These are phyloP conservation scores for Monosporascus sp. DNA, from an alignment of 2,329 filamentous ascomycete genomes.

Conservation along the genomic window DNA sequence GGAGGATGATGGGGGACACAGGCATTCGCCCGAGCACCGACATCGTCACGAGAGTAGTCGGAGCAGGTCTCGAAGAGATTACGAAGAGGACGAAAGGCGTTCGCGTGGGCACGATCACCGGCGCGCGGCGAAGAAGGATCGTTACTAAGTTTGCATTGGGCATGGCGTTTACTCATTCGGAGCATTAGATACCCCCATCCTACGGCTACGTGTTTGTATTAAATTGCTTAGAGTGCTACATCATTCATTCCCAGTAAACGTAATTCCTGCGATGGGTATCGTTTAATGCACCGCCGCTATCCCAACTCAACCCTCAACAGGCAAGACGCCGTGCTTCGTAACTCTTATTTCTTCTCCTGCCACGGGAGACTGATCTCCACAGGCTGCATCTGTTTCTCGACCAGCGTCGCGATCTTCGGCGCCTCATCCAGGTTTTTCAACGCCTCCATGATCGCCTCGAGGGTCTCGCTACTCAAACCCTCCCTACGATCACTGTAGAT, in stretches of 20 bases:
- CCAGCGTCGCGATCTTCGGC: slow-evolving; percentile 47
- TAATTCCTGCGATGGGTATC: not conserved
- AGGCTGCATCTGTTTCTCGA: slow-evolving; percentile 42
- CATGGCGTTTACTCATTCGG: slow-evolving; percentile 13
- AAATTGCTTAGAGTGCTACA: no score
- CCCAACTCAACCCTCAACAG: no score
- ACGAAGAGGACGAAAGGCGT: not conserved
- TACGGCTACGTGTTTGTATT: not conserved
- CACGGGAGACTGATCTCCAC: slow-evolving; percentile 50
- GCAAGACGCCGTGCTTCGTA: not conserved
- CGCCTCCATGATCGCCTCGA: slow-evolving; percentile 49
- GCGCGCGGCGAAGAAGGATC: slow-evolving; percentile 14
- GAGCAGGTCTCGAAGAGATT: not conserved
- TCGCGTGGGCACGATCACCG: not conserved
- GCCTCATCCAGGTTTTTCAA: slow-evolving; percentile 50
- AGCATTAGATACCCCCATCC: slow-evolving; percentile 20
- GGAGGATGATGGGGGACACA: slow-evolving; percentile 9
- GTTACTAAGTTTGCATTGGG: slow-evolving; percentile 18
- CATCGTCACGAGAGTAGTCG: not conserved
- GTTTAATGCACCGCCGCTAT: slow-evolving; percentile 2
- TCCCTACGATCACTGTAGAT: slow-evolving; percentile 62
- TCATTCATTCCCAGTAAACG: not conserved
- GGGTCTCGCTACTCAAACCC: slow-evolving; percentile 54
- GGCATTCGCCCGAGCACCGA: slow-evolving; percentile 11
- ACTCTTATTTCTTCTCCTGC: slow-evolving; percentile 27